A percentile compares a stretch with the other conserved stretches of the same genome.
Conservation (phyloP, 2,329 filamentous ascomycete species). For the Aureobasidium melanogenum region DNA sequence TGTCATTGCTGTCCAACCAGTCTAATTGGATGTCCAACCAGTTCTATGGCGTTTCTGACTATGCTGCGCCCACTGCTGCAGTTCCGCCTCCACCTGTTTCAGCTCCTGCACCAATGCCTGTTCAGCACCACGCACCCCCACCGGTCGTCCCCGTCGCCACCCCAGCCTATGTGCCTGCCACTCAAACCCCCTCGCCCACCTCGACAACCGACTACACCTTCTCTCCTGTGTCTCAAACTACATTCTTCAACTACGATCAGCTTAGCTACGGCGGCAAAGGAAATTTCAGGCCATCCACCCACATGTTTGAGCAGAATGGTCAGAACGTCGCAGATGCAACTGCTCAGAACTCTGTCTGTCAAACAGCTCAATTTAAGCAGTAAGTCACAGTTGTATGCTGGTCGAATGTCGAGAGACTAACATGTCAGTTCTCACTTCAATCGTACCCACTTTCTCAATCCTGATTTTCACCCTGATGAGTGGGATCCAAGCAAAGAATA, state of each 20-base stretch:
- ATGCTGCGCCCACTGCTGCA: background rate
- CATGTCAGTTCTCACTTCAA: slow-evolving; percentile 40
- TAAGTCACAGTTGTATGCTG: slow-evolving; percentile 19
- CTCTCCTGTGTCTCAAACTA: background rate
- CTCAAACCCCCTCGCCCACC: background rate
- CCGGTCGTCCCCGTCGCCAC: background rate
- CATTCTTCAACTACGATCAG: slow-evolving; percentile 27
- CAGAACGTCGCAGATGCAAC: slow-evolving; percentile 28
- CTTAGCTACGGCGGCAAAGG: background rate
- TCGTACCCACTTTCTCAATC: slow-evolving; percentile 43
- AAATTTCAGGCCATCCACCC: slow-evolving; percentile 5
- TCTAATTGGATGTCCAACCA: slow-evolving; percentile 11
- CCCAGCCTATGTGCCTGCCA: background rate
- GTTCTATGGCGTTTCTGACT: slow-evolving; percentile 1
- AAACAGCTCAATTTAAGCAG: slow-evolving; percentile 43
- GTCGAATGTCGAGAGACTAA: background rate
- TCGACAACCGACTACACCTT: background rate
- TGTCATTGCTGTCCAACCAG: slow-evolving; percentile 27
- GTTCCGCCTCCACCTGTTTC: background rate
- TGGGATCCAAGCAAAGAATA: slow-evolving; percentile 43
- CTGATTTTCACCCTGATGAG: slow-evolving; percentile 45
- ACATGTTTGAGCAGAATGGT: slow-evolving; percentile 22
- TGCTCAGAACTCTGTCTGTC: slow-evolving; percentile 28
- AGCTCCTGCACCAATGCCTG: background rate
- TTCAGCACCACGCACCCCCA: slow-evolving; percentile 9